A percentile compares a stretch with the other conserved stretches of the same genome.
Evolutionary conservation across 2,329 filamentous ascomycete genomes (phyloP).

Genomic region (Sporothrix inflata): DNA sequence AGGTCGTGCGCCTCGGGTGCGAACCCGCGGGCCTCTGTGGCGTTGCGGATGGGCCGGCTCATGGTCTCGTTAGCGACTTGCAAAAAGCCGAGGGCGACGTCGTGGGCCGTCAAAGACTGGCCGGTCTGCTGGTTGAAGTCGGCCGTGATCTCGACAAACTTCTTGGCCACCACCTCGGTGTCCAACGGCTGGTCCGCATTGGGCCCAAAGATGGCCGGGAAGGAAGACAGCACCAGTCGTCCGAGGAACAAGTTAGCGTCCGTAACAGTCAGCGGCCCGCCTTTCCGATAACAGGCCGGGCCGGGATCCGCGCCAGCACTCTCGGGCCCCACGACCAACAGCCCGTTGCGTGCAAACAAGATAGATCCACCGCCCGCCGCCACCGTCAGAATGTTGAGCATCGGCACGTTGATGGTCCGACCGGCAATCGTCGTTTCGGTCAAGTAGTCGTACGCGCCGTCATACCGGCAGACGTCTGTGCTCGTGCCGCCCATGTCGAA

Average conservation of each 20-base stretch:
- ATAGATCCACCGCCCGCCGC: constrained; percentile 70
- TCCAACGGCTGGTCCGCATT: constrained; percentile 75
- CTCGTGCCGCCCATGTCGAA: constrained; percentile 54
- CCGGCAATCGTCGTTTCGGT: constrained; percentile 73
- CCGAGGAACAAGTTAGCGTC: constrained; percentile 69
- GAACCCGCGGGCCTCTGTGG: constrained; percentile 89
- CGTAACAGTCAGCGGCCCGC: constrained; percentile 48
- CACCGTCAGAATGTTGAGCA: constrained; percentile 92
- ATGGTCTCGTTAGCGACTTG: constrained; percentile 73
- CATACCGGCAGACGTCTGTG: constrained; percentile 29
- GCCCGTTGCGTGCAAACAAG: constrained; percentile 77
- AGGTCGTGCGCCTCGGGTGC: constrained; percentile 88
- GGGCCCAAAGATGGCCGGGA: constrained; percentile 70
- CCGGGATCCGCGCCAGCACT: constrained; percentile 71
- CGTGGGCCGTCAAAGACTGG: constrained; percentile 59
- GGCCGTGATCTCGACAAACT: constrained; percentile 87
- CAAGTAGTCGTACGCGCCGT: constrained; percentile 67
- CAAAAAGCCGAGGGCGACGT: constrained; percentile 64
- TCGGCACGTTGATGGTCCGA: constrained; percentile 91
- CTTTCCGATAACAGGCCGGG: constrained; percentile 70
- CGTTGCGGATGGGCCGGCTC: constrained; percentile 78
- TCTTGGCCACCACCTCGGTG: constrained; percentile 66
- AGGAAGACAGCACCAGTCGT: constrained; percentile 59
- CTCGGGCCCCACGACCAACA: constrained; percentile 81
- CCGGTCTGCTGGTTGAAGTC: constrained; percentile 71